Evolutionary conservation across 768 basidiomycete species (phyloP).

Genomic region (Trametes meyenii): DNA sequence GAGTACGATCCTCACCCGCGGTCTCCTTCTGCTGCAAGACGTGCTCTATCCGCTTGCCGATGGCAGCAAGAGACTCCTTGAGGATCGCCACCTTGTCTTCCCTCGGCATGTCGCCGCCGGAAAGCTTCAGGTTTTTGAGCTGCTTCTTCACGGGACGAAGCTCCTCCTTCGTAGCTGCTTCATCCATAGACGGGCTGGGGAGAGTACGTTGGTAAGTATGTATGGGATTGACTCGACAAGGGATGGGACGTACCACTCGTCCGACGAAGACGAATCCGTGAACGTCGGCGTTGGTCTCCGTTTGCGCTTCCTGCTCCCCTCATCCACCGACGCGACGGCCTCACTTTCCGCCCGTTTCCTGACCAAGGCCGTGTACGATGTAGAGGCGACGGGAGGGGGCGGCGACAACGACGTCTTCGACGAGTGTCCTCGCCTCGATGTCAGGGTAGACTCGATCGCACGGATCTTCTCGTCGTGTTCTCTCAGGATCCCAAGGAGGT

Average conservation of each 20-base stretch:
- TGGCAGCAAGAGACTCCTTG: conserved; percentile 93
- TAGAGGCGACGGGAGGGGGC: conserved; percentile 73
- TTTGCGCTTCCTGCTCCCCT: conserved; percentile 80
- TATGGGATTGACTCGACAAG: not conserved
- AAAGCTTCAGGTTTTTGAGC: conserved; percentile 95
- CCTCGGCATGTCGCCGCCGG: conserved; percentile 89
- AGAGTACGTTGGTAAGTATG: conserved; percentile 11
- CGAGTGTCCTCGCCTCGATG: conserved; percentile 63
- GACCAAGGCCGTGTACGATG: conserved; percentile 58
- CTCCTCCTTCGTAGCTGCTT: conserved; percentile 89
- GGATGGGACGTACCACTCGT: conserved; percentile 73
- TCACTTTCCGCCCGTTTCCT: conserved; percentile 86
- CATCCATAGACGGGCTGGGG: conserved; percentile 91
- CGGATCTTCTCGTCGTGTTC: conserved; percentile 92
- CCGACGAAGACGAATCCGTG: conserved; percentile 91
- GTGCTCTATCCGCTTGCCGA: conserved; percentile 87
- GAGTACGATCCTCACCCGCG: conserved; percentile 78
- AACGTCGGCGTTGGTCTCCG: conserved; percentile 95
- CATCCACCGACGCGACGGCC: conserved; percentile 74
- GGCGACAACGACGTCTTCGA: conserved; percentile 76
- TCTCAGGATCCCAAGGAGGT: conserved; percentile 78
- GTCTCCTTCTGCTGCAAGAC: conserved; percentile 78
- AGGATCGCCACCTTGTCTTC: conserved; percentile 96
- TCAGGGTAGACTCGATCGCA: conserved; percentile 81
- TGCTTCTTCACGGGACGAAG: conserved; percentile 96